Evolutionary conservation across 257 asterid genomes (phyloP).

Genomic region (Gentiana macrophylla): DNA sequence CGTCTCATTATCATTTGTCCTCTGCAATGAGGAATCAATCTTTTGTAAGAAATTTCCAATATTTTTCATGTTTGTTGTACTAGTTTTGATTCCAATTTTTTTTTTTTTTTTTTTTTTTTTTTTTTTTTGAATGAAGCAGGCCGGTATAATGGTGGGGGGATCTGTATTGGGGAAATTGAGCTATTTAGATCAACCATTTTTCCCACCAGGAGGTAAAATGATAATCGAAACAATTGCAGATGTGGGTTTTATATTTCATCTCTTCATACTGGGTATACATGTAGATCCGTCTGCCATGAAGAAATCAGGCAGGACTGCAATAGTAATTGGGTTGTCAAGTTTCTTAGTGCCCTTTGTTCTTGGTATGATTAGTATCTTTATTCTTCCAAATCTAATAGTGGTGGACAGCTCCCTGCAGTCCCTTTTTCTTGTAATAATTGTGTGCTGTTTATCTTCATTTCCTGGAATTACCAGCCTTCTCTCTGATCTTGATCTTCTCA

Average conservation of each 20-base stretch:
- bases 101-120: neutral
- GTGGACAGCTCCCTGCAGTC: slow-evolving; percentile 10
- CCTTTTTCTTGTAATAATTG: slow-evolving; percentile 20
- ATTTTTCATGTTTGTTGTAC: neutral
- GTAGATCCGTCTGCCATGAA: slow-evolving; percentile 28
- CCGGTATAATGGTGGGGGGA: slow-evolving; percentile 41
- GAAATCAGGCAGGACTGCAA: slow-evolving; percentile 18
- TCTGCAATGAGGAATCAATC: too few relatives aligned
- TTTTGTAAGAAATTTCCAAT: neutral
- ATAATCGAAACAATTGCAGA: slow-evolving; percentile 39
- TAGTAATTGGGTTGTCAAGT: slow-evolving; percentile 29
- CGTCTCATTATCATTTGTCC: too few relatives aligned
- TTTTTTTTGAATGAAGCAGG: slow-evolving; percentile 20
- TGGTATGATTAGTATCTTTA: slow-evolving; percentile 9
- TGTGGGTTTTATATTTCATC: slow-evolving; percentile 42
- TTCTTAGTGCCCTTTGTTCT: slow-evolving; percentile 28
- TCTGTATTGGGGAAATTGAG: slow-evolving; percentile 22
- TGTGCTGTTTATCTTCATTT: slow-evolving; percentile 34
- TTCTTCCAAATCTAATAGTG: slow-evolving; percentile 3
- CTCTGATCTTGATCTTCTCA: slow-evolving; percentile 48
- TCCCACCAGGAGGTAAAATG: slow-evolving; percentile 36
- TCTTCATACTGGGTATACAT: slow-evolving; percentile 46
- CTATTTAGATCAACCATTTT: neutral
- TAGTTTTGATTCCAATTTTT: neutral
- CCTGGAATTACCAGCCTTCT: slow-evolving; percentile 44